A percentile compares a stretch with the other conserved stretches of the same genome.
Conservation (phyloP, 2,329 filamentous ascomycete species). For the Fusarium goolgardi region DNA sequence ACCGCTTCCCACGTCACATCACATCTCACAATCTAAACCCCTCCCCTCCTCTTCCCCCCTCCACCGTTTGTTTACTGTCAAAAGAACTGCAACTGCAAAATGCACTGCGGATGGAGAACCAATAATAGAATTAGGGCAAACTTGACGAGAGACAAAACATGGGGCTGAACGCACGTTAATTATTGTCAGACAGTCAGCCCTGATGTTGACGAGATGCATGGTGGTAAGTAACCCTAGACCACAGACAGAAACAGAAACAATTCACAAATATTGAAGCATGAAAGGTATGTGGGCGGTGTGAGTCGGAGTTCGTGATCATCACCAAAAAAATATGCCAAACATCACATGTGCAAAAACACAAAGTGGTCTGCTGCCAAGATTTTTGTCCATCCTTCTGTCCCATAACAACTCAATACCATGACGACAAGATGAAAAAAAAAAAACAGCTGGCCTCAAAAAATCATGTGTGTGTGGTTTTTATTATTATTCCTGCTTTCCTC, state of each 20-base stretch:
- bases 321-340: slow-evolving; percentile 8
- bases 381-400: slow-evolving; percentile 2
- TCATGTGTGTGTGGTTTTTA: neutral
- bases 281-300: slow-evolving; percentile 1
- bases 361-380: slow-evolving; percentile 39
- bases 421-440: neutral
- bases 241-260: slow-evolving; percentile 26
- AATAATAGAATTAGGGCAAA: slow-evolving; percentile 36
- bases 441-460: slow-evolving; percentile 35
- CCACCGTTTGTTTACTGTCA: neutral
- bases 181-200: slow-evolving; percentile 18
- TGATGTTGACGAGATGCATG: slow-evolving; percentile 16
- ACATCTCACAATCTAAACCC: slow-evolving; percentile 31
- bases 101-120: slow-evolving; percentile 4
- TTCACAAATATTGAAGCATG: slow-evolving; percentile 2
- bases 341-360: slow-evolving; percentile 15
- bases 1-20: slow-evolving; percentile 40
- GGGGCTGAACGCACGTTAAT: slow-evolving; percentile 13
- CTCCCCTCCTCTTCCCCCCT: neutral
- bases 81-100: slow-evolving; percentile 1
- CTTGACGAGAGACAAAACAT: slow-evolving; percentile 11
- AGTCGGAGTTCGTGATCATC: slow-evolving; percentile 23
- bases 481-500: neutral
- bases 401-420: slow-evolving; percentile 5
- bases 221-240: slow-evolving; percentile 39